These are phyloP conservation scores for Platanthera guangdongensis DNA, from an alignment of 106 monocot species.

Conservation along the genomic window DNA sequence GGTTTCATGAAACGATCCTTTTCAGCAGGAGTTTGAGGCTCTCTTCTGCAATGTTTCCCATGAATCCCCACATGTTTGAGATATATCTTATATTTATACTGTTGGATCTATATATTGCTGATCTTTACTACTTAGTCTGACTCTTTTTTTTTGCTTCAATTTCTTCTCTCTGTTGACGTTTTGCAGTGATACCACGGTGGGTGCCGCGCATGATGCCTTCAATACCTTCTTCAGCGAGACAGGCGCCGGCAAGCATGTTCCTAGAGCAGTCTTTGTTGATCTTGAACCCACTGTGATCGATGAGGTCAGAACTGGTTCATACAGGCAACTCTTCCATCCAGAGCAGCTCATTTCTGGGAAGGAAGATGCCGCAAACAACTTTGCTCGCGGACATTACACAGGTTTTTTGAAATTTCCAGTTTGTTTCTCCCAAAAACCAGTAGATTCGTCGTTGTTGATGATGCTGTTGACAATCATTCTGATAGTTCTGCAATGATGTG, in stretches of 20 bases:
- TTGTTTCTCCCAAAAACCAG: not conserved
- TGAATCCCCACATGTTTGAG: not conserved
- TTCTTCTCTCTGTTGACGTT: not conserved
- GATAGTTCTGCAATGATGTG: not conserved
- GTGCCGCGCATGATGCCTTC: slow-evolving; percentile 55
- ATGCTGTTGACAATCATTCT: not conserved
- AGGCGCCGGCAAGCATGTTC: slow-evolving; percentile 71
- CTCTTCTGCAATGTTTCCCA: not conserved
- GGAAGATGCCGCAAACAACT: slow-evolving; percentile 67
- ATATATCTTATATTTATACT: not conserved
- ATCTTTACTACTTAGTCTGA: not conserved
- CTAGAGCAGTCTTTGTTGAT: slow-evolving; percentile 56
- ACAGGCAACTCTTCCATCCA: slow-evolving; percentile 62
- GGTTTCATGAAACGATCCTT: not conserved
- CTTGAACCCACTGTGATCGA: slow-evolving; percentile 71
- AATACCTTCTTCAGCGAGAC: slow-evolving; percentile 88
- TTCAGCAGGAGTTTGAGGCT: not conserved
- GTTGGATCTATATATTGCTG: not conserved
- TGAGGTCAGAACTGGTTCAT: slow-evolving; percentile 51
- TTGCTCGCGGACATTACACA: slow-evolving; percentile 75
- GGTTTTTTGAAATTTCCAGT: slow-evolving; percentile 23
- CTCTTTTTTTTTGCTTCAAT: not conserved
- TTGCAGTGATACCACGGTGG: slow-evolving; percentile 48
- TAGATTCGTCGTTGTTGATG: not conserved
- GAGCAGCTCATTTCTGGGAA: slow-evolving; percentile 62